Conservation (phyloP, 305 asterid species). For the Andrographis paniculata region DNA sequence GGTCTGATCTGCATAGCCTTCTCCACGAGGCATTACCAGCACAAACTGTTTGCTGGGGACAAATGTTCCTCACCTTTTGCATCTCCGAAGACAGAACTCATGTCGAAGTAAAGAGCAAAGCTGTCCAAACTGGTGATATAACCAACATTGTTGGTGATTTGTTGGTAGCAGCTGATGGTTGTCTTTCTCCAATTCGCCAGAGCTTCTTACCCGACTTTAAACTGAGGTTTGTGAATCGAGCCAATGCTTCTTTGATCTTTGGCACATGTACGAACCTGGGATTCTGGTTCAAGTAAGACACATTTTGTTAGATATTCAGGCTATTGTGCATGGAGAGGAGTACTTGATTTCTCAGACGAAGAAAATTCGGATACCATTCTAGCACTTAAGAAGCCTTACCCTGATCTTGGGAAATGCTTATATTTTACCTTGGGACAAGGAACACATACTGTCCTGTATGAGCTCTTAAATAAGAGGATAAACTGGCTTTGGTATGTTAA, state of each 20-base stretch:
- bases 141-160: constrained; percentile 41
- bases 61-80: constrained; percentile 39
- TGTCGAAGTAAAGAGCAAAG: constrained; percentile 33
- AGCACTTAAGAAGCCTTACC: constrained; percentile 50
- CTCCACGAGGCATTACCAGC: constrained; percentile 48
- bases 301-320: constrained; percentile 57
- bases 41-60: constrained; percentile 57
- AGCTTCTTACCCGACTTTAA: constrained; percentile 47
- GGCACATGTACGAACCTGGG: background rate
- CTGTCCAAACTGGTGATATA: constrained; percentile 36
- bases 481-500: constrained; percentile 93
- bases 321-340: constrained; percentile 87
- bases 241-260: background rate
- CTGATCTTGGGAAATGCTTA: constrained; percentile 69
- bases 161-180: constrained; percentile 88
- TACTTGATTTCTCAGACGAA: constrained; percentile 43
- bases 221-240: constrained; percentile 40
- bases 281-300: constrained; percentile 7
- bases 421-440: constrained; percentile 52
- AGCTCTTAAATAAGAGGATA: constrained; percentile 52
- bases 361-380: constrained; percentile 43
- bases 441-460: constrained; percentile 57
- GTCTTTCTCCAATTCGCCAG: constrained; percentile 58
- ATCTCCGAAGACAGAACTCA: constrained; percentile 32
- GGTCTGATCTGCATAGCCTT: constrained; percentile 79